Base-by-base conservation (phyloP, 805 yeast genomes). In the Myxozyma udenii region DNA sequence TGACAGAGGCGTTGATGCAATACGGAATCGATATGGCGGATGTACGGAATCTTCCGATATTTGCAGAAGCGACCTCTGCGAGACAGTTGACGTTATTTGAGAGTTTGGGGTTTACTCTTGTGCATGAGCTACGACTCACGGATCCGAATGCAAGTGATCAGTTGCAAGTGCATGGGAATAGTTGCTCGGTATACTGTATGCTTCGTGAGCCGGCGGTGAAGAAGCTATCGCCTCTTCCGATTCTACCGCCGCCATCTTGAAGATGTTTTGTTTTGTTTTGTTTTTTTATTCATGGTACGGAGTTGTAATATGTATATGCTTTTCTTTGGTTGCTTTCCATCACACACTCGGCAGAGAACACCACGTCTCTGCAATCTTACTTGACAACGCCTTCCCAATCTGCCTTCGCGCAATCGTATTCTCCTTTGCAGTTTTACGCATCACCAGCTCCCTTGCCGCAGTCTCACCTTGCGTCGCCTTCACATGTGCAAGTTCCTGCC, bases 291-390 rank as follows among this genome's bases (percentile, higher is more conserved):
- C 9, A 24, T 38, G 12, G n/a, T n/a, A n/a, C n/a, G 19, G 42
- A 28, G 33, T 9, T 28, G 33, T 28, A 14, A 9, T 14, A 28
- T 28, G 33, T 28, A n/a, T n/a, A n/a, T n/a, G n/a, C n/a, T n/a
- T n/a, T n/a, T n/a, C n/a, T n/a, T n/a, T n/a, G n/a, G n/a, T n/a
- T n/a, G n/a, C n/a, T n/a, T n/a, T n/a, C n/a, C n/a, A n/a, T n/a
- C n/a, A n/a, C n/a, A n/a, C n/a, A n/a, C n/a, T n/a, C n/a, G n/a
- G 32, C 32, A 26, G 11, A 26, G 32, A 26, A 4, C 84, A 84
- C 88, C 88, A 84, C 0, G 74, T 69, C 46, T 78, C 78, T 57
- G 72, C 80, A 5, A 84, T 66, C 48, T 72, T 76, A 41, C 71
- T 72, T 68, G 83, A 81, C 16, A 79, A 61, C 1, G 71, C 74